phyloP scores from a whole-genome alignment of 2,329 filamentous ascomycete genomes.

The Penicillium frequentans region DNA sequence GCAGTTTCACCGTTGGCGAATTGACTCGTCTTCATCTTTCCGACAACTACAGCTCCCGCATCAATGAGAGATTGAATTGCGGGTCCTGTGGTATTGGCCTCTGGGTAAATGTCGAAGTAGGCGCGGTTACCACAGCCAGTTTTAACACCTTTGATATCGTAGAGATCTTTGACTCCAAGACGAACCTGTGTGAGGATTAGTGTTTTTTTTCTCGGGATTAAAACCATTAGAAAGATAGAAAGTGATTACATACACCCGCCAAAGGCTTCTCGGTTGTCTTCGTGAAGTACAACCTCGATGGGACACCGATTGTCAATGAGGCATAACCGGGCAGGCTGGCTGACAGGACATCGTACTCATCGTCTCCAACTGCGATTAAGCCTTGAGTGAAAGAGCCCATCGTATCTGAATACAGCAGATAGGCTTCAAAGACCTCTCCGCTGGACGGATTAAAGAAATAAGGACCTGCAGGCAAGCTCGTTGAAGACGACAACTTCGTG shows the following conservation, averaged over 20 bases:
- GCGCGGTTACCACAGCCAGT: constrained; percentile 60
- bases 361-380: background rate
- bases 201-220: background rate
- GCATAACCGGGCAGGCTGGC: background rate
- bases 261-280: constrained; percentile 47
- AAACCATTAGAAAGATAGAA: background rate
- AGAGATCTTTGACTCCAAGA: constrained; percentile 64
- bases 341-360: background rate
- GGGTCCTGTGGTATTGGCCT: constrained; percentile 48
- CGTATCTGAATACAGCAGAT: constrained; percentile 4
- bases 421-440: constrained; percentile 5
- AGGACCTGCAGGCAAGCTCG: background rate
- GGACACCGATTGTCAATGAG: constrained; percentile 49
- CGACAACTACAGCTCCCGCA: constrained; percentile 54
- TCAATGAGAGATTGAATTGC: constrained; percentile 57
- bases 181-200: constrained; percentile 36
- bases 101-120: constrained; percentile 56
- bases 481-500: background rate
- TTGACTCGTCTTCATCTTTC: constrained; percentile 35
- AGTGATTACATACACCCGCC: constrained; percentile 44
- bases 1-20: constrained; percentile 36
- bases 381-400: constrained; percentile 3
- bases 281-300: constrained; percentile 61
- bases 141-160: constrained; percentile 56
- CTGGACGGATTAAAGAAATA: constrained; percentile 1